Percentiles rank a stretch among this genome's conserved stretches.
These are phyloP conservation scores for Blepharisma stoltei DNA, from an alignment of 73 alveolate species.

Conservation along the genomic window DNA sequence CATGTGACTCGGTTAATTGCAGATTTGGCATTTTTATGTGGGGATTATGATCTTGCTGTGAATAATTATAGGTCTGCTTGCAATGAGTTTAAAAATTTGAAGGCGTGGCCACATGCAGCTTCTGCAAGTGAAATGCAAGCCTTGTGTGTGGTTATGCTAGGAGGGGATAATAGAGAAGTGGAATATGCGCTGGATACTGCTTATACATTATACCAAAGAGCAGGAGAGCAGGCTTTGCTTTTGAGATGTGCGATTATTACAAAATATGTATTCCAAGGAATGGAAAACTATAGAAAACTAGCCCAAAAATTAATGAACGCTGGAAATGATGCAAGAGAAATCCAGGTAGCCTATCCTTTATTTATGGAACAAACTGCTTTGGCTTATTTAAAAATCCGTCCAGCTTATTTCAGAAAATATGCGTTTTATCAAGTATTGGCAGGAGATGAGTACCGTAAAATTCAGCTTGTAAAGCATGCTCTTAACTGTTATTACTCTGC, in stretches of 20 bases:
- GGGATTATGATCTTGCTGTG: slow-evolving; percentile 17
- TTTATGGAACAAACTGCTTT: slow-evolving; percentile 21
- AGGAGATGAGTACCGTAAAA: slow-evolving; percentile 18
- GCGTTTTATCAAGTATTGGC: slow-evolving; percentile 20
- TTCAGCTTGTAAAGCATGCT: slow-evolving; percentile 1
- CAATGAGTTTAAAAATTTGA: slow-evolving; percentile 12
- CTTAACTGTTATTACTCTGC: slow-evolving; percentile 17
- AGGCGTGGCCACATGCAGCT: slow-evolving; percentile 26
- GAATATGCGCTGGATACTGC: slow-evolving; percentile 9
- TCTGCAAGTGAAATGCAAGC: slow-evolving; percentile 21
- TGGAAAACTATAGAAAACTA: not conserved
- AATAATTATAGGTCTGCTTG: slow-evolving; percentile 3
- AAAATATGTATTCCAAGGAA: not conserved
- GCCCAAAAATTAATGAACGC: not conserved
- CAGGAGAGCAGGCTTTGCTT: slow-evolving; percentile 10
- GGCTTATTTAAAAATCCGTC: not conserved
- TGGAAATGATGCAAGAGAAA: not conserved
- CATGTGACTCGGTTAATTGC: slow-evolving; percentile 3
- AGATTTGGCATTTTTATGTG: slow-evolving; percentile 16
- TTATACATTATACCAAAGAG: slow-evolving; percentile 3
- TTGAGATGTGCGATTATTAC: not conserved
- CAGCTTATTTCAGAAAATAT: not conserved
- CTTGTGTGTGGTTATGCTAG: not conserved
- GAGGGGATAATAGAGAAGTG: not conserved
- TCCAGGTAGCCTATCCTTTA: not conserved